Conservation (phyloP, 2,329 filamentous ascomycete species). For the Cadophora gregata region DNA sequence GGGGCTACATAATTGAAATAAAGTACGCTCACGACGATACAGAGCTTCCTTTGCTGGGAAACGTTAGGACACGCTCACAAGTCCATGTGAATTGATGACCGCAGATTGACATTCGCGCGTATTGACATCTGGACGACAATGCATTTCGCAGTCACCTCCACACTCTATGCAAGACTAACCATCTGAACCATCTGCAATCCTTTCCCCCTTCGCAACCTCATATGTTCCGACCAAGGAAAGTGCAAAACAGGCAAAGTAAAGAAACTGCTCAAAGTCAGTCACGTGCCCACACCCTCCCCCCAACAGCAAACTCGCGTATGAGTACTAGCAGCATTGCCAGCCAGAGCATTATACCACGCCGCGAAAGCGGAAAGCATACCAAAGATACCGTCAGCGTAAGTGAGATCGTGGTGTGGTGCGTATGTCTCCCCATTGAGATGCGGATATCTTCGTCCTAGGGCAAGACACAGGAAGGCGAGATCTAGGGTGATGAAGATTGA, state of each 20-base stretch:
- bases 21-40: too few relatives aligned
- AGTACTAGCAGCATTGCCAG: slow-evolving; percentile 56
- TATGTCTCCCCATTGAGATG: slow-evolving; percentile 48
- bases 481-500: slow-evolving; percentile 78
- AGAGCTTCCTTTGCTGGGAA: too few relatives aligned
- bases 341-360: slow-evolving; percentile 64
- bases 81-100: background rate
- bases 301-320: slow-evolving; percentile 26
- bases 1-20: too few relatives aligned
- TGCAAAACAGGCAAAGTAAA: slow-evolving; percentile 28
- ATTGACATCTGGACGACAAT: background rate
- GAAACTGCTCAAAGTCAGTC: slow-evolving; percentile 19
- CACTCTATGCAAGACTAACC: slow-evolving; percentile 1
- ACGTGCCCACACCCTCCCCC: background rate
- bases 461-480: slow-evolving; percentile 75
- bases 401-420: slow-evolving; percentile 48
- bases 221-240: slow-evolving; percentile 31
- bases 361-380: slow-evolving; percentile 61
- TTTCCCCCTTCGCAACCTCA: background rate
- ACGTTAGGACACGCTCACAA: background rate
- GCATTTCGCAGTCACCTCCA: background rate
- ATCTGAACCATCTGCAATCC: background rate
- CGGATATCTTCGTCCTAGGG: slow-evolving; percentile 65
- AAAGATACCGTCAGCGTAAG: slow-evolving; percentile 60
- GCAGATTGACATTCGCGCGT: background rate